Percentiles rank a stretch among this genome's conserved stretches.
phyloP scores from a whole-genome alignment of 2,329 filamentous ascomycete species.

The Ophioceras dolichostomum region DNA sequence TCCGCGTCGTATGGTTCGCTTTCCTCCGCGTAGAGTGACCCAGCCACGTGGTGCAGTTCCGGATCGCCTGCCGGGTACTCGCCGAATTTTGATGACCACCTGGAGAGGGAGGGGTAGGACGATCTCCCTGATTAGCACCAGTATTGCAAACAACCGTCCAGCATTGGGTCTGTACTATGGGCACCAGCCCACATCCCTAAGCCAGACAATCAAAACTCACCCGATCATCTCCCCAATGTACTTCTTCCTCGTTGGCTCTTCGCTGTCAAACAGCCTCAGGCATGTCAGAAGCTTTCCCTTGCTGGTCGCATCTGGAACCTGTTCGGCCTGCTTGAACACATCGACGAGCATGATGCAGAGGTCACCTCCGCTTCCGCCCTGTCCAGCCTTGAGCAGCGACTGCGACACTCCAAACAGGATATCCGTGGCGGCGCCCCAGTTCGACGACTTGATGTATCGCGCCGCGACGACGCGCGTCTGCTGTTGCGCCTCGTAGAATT shows the following conservation, averaged over 20 bases:
- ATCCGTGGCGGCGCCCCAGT: conserved; percentile 77
- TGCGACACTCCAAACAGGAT: conserved; percentile 76
- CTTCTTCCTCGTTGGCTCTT: conserved; percentile 86
- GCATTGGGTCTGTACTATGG: too few relatives aligned
- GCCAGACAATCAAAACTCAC: conserved; percentile 30
- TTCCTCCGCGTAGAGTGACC: conserved; percentile 82
- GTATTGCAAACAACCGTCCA: not conserved
- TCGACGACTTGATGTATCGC: conserved; percentile 79
- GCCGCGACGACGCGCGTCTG: conserved; percentile 92
- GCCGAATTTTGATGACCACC: conserved; percentile 77
- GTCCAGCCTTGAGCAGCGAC: conserved; percentile 79
- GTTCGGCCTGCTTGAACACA: conserved; percentile 77
- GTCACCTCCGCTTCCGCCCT: conserved; percentile 87
- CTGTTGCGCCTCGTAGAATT: conserved; percentile 97
- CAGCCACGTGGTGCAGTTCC: conserved; percentile 86
- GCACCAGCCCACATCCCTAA: too few relatives aligned
- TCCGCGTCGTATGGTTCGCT: conserved; percentile 91
- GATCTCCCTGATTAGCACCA: too few relatives aligned
- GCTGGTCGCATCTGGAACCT: conserved; percentile 60
- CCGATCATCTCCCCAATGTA: conserved; percentile 77
- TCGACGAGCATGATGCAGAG: conserved; percentile 79
- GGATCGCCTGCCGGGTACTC: conserved; percentile 86
- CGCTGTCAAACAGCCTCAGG: conserved; percentile 64
- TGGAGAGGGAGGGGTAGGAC: too few relatives aligned
- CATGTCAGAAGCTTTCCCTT: conserved; percentile 69